Conservation (phyloP, 2,329 filamentous ascomycete species). For the Scedosporium minutisporum region DNA sequence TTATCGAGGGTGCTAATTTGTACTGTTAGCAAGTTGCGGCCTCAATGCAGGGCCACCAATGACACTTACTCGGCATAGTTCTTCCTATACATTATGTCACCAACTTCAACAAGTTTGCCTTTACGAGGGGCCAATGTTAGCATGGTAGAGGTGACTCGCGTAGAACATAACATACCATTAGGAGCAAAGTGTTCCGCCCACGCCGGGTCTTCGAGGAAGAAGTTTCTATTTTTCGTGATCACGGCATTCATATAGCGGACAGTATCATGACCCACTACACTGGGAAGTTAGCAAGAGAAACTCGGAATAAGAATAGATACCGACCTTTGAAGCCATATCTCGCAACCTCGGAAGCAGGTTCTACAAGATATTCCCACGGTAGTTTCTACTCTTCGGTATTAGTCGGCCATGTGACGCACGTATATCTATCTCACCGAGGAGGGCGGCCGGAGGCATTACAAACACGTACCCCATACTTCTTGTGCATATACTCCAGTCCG, state of each 20-base stretch:
- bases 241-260: conserved; percentile 57
- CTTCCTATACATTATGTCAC: conserved; percentile 70
- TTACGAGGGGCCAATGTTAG: not conserved
- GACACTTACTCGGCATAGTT: conserved; percentile 58
- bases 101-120: conserved; percentile 55
- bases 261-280: conserved; percentile 59
- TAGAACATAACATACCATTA: conserved; percentile 37
- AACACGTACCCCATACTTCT: conserved; percentile 51
- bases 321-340: conserved; percentile 55
- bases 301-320: not conserved
- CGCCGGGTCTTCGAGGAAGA: conserved; percentile 62
- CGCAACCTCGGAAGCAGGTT: conserved; percentile 66
- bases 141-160: not conserved
- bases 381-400: conserved; percentile 23
- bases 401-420: not conserved
- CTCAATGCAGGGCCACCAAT: not conserved
- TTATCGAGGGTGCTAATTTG: conserved; percentile 53
- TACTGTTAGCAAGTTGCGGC: not conserved
- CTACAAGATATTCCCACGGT: conserved; percentile 62
- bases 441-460: not conserved
- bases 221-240: conserved; percentile 34
- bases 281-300: conserved; percentile 11
- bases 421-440: conserved; percentile 7
- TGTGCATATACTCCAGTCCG: conserved; percentile 71
- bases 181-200: conserved; percentile 89